A percentile compares a stretch with the other conserved stretches of the same genome.
Evolutionary conservation across 257 asterid species (phyloP).

Genomic region (Coffea canephora): DNA sequence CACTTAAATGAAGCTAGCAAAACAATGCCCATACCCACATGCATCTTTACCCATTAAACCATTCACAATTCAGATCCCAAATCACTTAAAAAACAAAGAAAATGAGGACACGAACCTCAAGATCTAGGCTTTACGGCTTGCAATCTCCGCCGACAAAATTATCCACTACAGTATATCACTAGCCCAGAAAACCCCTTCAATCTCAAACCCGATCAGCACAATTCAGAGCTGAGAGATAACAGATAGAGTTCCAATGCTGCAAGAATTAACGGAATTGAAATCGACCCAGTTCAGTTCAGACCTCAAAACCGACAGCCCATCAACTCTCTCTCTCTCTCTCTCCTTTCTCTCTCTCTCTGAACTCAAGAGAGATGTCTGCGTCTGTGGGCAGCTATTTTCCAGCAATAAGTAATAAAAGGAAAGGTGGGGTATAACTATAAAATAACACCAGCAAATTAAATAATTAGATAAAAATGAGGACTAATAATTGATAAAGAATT

Average conservation of each 20-base stretch:
- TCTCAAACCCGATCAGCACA: conserved; percentile 5
- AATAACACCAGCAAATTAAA: conserved; percentile 10
- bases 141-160: conserved; percentile 15
- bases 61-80: conserved; percentile 2
- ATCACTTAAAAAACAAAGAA: not conserved
- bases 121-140: conserved; percentile 22
- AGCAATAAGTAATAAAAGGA: conserved; percentile 1
- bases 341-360: not conserved
- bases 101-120: conserved; percentile 30
- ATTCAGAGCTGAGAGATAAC: conserved; percentile 14
- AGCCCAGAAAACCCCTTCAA: conserved; percentile 10
- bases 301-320: conserved; percentile 19
- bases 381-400: conserved; percentile 17
- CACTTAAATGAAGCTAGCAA: not conserved
- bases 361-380: conserved; percentile 11
- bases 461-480: conserved; percentile 24
- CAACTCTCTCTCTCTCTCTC: conserved; percentile 21
- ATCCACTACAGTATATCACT: conserved; percentile 23
- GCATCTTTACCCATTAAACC: not conserved
- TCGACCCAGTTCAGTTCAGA: conserved; percentile 10
- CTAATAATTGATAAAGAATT: not conserved
- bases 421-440: conserved; percentile 4
- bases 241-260: conserved; percentile 17
- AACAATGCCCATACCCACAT: not conserved
- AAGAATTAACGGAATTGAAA: not conserved